These are phyloP conservation scores for Raphanus raphanistrum DNA, from an alignment of 345 rosid genomes.

Conservation along the genomic window DNA sequence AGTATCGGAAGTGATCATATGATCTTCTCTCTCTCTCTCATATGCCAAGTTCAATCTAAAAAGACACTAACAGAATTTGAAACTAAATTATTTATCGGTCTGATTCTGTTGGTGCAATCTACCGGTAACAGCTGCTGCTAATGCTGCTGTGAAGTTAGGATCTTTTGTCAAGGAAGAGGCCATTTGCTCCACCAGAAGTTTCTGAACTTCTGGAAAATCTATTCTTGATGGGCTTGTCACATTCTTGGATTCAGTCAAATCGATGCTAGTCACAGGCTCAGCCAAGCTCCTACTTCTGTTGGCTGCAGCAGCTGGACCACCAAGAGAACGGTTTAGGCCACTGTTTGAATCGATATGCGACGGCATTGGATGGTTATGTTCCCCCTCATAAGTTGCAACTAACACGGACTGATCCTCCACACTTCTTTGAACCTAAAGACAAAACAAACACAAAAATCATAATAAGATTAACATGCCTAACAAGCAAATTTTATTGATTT, in stretches of 20 bases:
- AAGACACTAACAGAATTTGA: slow-evolving; percentile 10
- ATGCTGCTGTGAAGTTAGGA: slow-evolving; percentile 93
- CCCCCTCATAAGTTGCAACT: slow-evolving; percentile 97
- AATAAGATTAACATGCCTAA: slow-evolving; percentile 15
- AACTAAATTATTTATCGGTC: slow-evolving; percentile 43
- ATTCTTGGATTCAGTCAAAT: slow-evolving; percentile 31
- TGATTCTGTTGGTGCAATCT: slow-evolving; percentile 58
- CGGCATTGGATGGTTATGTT: slow-evolving; percentile 88
- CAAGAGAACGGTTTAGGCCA: slow-evolving; percentile 47
- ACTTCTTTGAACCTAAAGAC: slow-evolving; percentile 85
- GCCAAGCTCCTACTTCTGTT: slow-evolving; percentile 44
- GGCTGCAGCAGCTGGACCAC: slow-evolving; percentile 45
- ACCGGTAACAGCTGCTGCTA: slow-evolving; percentile 94
- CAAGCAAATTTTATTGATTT: neutral
- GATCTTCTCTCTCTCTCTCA: slow-evolving; percentile 14
- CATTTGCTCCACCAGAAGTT: slow-evolving; percentile 91
- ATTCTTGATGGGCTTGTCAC: slow-evolving; percentile 39
- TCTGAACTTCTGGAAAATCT: slow-evolving; percentile 63
- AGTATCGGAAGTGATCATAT: slow-evolving; percentile 17
- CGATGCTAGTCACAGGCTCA: slow-evolving; percentile 46
- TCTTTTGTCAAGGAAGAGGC: slow-evolving; percentile 89
- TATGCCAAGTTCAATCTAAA: slow-evolving; percentile 24
- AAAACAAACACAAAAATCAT: neutral
- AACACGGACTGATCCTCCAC: slow-evolving; percentile 79
- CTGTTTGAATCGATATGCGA: slow-evolving; percentile 58